These are phyloP conservation scores for Ormosia emarginata DNA, from an alignment of 306 rosid genomes.

Conservation along the genomic window DNA sequence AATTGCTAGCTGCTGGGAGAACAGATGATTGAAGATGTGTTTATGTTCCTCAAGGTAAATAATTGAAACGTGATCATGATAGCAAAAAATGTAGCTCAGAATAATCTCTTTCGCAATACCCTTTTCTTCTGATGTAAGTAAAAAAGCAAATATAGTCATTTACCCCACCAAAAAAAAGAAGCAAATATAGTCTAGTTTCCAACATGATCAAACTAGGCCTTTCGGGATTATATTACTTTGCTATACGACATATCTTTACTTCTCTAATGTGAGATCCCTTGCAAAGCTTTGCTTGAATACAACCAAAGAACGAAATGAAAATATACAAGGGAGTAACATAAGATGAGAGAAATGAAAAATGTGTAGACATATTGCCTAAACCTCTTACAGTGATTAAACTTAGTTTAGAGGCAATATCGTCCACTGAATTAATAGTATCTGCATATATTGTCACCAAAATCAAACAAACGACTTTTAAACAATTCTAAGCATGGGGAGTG, in stretches of 20 bases:
- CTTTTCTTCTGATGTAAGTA: neutral
- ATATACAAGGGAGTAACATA: neutral
- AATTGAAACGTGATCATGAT: neutral
- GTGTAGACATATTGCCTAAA: neutral
- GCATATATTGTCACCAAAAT: neutral
- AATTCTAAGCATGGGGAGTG: neutral
- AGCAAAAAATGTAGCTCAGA: neutral
- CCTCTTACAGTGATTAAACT: neutral
- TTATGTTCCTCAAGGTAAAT: neutral
- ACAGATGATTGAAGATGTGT: slow-evolving; percentile 1
- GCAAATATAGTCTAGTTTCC: neutral
- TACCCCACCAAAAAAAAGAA: neutral
- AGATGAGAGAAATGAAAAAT: neutral
- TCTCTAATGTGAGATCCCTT: neutral
- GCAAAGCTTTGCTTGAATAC: neutral
- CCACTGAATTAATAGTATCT: neutral
- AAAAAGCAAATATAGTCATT: neutral
- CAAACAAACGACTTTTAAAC: neutral
- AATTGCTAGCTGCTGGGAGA: slow-evolving; percentile 14
- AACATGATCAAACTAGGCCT: neutral
- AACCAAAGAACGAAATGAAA: neutral
- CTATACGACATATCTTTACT: neutral
- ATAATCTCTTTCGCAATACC: neutral
- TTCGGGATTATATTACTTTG: neutral
- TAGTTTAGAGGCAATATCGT: neutral